Conservation (phyloP, 2,329 filamentous ascomycete genomes). For the Albophoma yamanashiensis region DNA sequence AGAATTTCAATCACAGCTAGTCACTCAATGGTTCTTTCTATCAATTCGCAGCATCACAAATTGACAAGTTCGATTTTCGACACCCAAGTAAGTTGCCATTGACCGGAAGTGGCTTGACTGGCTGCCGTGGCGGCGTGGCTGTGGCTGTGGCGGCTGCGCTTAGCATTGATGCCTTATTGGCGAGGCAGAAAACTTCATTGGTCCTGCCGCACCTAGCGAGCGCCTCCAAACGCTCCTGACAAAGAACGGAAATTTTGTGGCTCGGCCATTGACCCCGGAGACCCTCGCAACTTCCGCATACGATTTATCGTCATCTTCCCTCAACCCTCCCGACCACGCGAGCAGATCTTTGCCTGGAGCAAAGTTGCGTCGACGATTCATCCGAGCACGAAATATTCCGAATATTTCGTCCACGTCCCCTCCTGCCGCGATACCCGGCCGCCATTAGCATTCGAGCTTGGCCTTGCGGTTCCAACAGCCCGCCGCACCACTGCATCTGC, state of each 20-base stretch:
- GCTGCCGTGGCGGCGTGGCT: neutral
- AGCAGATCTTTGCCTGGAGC: slow-evolving; percentile 27
- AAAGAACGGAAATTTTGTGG: slow-evolving; percentile 1
- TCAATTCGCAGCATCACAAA: no score
- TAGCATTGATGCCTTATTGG: neutral
- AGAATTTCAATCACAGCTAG: no score
- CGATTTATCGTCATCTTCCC: slow-evolving; percentile 8
- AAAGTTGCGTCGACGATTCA: slow-evolving; percentile 16
- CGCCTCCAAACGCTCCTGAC: neutral
- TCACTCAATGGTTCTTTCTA: no score
- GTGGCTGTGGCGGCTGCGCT: neutral
- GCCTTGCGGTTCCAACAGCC: slow-evolving; percentile 8
- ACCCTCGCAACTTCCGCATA: slow-evolving; percentile 7
- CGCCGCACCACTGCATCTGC: slow-evolving; percentile 7
- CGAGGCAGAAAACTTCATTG: neutral
- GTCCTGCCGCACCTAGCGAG: neutral
- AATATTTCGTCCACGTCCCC: slow-evolving; percentile 11
- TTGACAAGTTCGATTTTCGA: no score
- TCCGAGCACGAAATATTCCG: slow-evolving; percentile 16
- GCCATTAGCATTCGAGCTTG: slow-evolving; percentile 4
- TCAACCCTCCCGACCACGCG: slow-evolving; percentile 6
- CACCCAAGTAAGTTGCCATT: no score
- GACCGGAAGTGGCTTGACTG: no score
- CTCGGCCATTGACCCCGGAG: neutral
- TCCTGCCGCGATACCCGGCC: neutral